Evolutionary conservation across 2,329 filamentous ascomycete genomes (phyloP).

Genomic region (Colletotrichum filicis): DNA sequence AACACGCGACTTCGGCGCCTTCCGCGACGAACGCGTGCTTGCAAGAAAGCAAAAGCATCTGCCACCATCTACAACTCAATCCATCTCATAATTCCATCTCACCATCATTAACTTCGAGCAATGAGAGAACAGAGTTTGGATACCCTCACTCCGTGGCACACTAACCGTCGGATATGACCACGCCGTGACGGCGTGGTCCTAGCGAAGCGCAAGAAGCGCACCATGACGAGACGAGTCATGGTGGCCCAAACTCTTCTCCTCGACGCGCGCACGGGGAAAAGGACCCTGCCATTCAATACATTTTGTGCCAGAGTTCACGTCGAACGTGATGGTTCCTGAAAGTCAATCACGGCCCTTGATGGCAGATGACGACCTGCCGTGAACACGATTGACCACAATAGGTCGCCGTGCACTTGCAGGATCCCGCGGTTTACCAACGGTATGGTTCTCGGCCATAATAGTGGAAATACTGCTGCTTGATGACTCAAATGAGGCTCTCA

Average conservation of each 20-base stretch:
- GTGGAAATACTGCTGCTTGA: neutral
- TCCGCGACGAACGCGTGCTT: slow-evolving; percentile 33
- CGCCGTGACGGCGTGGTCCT: slow-evolving; percentile 32
- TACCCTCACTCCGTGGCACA: slow-evolving; percentile 25
- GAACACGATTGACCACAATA: neutral
- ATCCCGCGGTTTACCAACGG: neutral
- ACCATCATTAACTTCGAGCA: neutral
- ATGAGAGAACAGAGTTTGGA: slow-evolving; percentile 12
- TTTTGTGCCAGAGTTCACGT: neutral
- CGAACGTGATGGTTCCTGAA: slow-evolving; percentile 22
- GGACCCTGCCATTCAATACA: slow-evolving; percentile 14
- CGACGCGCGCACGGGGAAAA: neutral
- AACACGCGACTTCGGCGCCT: slow-evolving; percentile 22
- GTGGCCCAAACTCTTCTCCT: slow-evolving; percentile 22
- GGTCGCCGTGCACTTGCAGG: slow-evolving; percentile 3
- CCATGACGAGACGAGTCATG: slow-evolving; percentile 28
- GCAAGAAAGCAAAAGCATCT: neutral
- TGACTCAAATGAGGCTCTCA: slow-evolving; percentile 19
- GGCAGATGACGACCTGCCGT: slow-evolving; percentile 25
- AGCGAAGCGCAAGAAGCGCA: slow-evolving; percentile 1
- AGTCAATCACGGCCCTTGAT: slow-evolving; percentile 16
- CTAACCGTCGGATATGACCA: slow-evolving; percentile 16
- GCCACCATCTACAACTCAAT: slow-evolving; percentile 1
- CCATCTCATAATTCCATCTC: slow-evolving; percentile 2
- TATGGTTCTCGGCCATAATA: neutral